Evolutionary conservation across 2,329 filamentous ascomycete genomes (phyloP).

Genomic region (Pseudogymnoascus destructans): DNA sequence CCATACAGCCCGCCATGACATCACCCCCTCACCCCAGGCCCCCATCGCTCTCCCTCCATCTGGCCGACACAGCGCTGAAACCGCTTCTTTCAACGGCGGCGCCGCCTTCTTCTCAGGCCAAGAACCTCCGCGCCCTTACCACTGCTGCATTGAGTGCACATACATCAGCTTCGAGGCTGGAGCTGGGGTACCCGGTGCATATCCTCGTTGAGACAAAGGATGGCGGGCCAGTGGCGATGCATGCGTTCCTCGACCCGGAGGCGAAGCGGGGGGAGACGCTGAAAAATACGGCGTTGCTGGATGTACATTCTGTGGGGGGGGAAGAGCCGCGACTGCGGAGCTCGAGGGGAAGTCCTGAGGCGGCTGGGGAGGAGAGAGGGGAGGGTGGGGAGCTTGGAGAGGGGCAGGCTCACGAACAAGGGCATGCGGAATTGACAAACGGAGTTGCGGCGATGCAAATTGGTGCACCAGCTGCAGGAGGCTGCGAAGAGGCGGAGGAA

Average conservation of each 20-base stretch:
- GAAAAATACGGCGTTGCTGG: slow-evolving; percentile 12
- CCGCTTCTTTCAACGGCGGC: slow-evolving; percentile 38
- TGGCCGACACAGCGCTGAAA: slow-evolving; percentile 43
- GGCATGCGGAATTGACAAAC: neutral
- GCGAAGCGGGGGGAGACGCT: slow-evolving; percentile 11
- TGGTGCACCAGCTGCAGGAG: neutral
- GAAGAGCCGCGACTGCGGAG: neutral
- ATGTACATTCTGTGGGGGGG: slow-evolving; percentile 11
- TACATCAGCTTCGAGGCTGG: slow-evolving; percentile 39
- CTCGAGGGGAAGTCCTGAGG: neutral
- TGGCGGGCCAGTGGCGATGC: slow-evolving; percentile 27
- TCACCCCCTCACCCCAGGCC: slow-evolving; percentile 12
- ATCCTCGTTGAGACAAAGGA: slow-evolving; percentile 43
- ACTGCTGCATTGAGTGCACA: slow-evolving; percentile 40
- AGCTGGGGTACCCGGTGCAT: slow-evolving; percentile 40
- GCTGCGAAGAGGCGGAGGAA: slow-evolving; percentile 11
- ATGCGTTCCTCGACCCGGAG: slow-evolving; percentile 34
- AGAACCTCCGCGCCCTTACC: slow-evolving; percentile 36
- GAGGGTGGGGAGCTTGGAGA: neutral
- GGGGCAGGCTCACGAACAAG: neutral
- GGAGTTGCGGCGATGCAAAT: neutral
- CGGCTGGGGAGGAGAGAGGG: neutral
- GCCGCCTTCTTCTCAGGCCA: slow-evolving; percentile 16
- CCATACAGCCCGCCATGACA: neutral
- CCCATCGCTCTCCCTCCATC: slow-evolving; percentile 36